These are phyloP conservation scores for Infundibulicybe gibba DNA, from an alignment of 768 basidiomycete genomes.

Conservation along the genomic window DNA sequence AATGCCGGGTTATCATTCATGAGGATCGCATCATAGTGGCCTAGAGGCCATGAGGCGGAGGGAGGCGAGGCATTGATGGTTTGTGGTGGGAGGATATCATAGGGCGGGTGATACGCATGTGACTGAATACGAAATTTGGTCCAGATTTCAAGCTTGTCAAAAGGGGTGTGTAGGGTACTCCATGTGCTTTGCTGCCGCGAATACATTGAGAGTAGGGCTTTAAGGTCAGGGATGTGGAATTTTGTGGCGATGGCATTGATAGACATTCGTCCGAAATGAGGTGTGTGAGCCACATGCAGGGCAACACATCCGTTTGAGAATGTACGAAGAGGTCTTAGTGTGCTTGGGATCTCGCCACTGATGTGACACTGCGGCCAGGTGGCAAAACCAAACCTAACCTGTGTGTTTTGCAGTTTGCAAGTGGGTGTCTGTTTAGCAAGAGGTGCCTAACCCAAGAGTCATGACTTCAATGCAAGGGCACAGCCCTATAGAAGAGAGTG, in stretches of 20 bases:
- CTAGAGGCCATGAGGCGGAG: slow-evolving; percentile 1
- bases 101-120: not conserved
- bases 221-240: slow-evolving; percentile 22
- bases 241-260: slow-evolving; percentile 14
- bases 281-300: slow-evolving; percentile 19
- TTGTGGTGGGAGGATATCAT: not conserved
- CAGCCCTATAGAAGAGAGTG: too few relatives aligned
- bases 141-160: slow-evolving; percentile 22
- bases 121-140: not conserved
- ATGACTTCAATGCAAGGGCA: too few relatives aligned
- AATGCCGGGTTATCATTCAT: too few relatives aligned
- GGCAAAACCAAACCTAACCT: too few relatives aligned
- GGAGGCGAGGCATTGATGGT: not conserved
- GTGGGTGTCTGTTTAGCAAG: too few relatives aligned
- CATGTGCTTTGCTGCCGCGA: not conserved
- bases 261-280: slow-evolving; percentile 10
- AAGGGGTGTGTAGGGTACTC: slow-evolving; percentile 2
- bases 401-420: too few relatives aligned
- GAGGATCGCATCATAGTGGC: slow-evolving; percentile 10
- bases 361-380: too few relatives aligned
- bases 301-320: slow-evolving; percentile 9
- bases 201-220: slow-evolving; percentile 18
- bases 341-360: slow-evolving; percentile 1
- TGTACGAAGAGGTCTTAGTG: slow-evolving; percentile 8
- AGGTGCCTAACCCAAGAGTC: too few relatives aligned